phyloP scores from a whole-genome alignment of 495 filamentous ascomycete genomes.

The Hypoxylon lienhwacheense region DNA sequence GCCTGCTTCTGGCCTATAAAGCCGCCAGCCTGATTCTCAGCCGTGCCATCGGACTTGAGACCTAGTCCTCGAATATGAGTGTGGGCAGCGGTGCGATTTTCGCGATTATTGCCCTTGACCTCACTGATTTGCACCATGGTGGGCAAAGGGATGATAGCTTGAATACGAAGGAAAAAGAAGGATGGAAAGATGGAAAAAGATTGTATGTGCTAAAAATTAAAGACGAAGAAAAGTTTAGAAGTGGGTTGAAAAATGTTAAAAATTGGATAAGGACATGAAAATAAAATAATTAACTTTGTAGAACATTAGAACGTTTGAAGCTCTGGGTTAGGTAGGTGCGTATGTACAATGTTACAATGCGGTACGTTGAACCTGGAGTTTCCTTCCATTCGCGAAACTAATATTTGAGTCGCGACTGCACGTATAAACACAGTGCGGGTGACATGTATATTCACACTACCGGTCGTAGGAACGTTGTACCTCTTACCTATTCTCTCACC shows the following conservation, averaged over 20 bases:
- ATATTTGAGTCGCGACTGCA: slow-evolving; percentile 37
- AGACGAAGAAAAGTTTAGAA: background rate
- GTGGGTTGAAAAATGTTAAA: slow-evolving; percentile 8
- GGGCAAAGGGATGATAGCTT: slow-evolving; percentile 36
- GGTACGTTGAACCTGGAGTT: no score
- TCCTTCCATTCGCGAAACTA: slow-evolving; percentile 43
- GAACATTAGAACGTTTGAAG: slow-evolving; percentile 28
- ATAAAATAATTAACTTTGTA: slow-evolving; percentile 17
- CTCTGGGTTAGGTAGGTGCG: no score
- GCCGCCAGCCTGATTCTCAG: slow-evolving; percentile 73
- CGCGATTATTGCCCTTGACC: slow-evolving; percentile 91
- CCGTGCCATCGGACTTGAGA: slow-evolving; percentile 75
- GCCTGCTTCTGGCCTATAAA: slow-evolving; percentile 89
- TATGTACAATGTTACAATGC: no score
- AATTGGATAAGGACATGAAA: no score
- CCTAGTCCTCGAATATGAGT: slow-evolving; percentile 96
- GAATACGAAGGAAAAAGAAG: no score
- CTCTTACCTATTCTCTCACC: background rate
- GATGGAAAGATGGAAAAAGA: no score
- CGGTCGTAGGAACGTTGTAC: background rate
- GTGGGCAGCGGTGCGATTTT: slow-evolving; percentile 93
- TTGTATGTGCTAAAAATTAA: background rate
- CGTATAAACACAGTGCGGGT: slow-evolving; percentile 10
- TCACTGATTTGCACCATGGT: slow-evolving; percentile 94
- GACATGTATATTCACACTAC: slow-evolving; percentile 13